Percentiles rank a stretch among this genome's conserved stretches.
Conservation (phyloP, 164 flowering plant genomes). For the Aristolochia contorta region DNA sequence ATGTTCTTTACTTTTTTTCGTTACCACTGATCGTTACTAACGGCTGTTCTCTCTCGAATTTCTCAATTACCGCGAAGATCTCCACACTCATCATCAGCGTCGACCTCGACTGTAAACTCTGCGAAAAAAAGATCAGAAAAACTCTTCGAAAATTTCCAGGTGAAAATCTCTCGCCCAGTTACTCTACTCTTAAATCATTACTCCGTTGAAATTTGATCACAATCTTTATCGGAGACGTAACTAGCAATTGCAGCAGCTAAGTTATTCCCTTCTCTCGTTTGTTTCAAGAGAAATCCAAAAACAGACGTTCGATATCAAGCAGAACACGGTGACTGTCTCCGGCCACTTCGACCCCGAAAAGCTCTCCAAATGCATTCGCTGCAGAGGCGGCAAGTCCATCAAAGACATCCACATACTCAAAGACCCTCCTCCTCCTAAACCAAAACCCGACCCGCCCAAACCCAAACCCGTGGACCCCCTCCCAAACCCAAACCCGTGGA, state of each 20-base stretch:
- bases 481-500: neutral
- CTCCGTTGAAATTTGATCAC: too few species aligned
- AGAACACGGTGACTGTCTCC: conserved; percentile 10
- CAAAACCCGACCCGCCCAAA: too few species aligned
- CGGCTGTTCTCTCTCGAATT: neutral
- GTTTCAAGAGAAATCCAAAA: conserved; percentile 8
- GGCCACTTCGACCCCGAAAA: conserved; percentile 12
- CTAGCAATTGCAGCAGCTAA: neutral
- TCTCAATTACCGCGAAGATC: conserved; percentile 6
- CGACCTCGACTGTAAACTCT: conserved; percentile 29
- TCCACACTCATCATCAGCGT: conserved; percentile 24
- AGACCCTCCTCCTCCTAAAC: neutral
- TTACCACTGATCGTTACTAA: neutral
- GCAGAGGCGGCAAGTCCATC: conserved; percentile 11
- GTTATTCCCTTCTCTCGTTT: neutral
- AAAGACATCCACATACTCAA: conserved; percentile 1
- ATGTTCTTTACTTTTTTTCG: neutral
- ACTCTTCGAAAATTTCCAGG: conserved; percentile 24
- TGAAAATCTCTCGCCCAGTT: conserved; percentile 4
- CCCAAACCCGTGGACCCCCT: neutral
- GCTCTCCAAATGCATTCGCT: conserved; percentile 7
- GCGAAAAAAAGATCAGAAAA: conserved; percentile 33
- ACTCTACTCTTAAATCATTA: too few species aligned
- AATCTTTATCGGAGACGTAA: too few species aligned
- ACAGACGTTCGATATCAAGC: conserved; percentile 6